Base-by-base conservation (phyloP, 352 stramenopile species). In the Phytophthora brassicae region DNA sequence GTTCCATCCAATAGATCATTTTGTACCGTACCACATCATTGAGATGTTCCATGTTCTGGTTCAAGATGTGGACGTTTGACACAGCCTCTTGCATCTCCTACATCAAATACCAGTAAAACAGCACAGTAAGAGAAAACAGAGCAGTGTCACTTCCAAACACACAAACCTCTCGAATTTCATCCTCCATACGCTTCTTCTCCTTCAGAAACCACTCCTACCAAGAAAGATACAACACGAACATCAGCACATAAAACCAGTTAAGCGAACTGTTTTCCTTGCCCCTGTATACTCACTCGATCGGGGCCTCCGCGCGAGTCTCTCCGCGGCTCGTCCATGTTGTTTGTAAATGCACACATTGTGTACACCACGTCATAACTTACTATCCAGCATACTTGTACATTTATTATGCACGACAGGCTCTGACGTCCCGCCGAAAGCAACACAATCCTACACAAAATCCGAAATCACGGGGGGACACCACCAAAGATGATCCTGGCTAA, bases 41-140 rank as follows among this genome's bases (percentile, higher is more conserved):
- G 19, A 91, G 62, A 46, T 93, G 84, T 48, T 91, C 84, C 45
- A 93, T 68, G 41, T 91, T 91, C 55, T 91, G 84, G 56, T 81
- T 89, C 26, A 91, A 57, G 50, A 90, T 93, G 47, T 93, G 79
- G 20, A 90, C 75, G 48, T 91, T 91, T n/a, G 81, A 90, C 26
- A 89, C 75, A 4, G 81, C 82, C 60, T 91, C 84, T 55, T 93
- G 82, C 67, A 91, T 84, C 49, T 82, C 78, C 84, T 92, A 36
- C n/a, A 55, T 19, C 46, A 66, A 43, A 44, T 8, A 26, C 11
- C 4, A 45, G 38, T 26, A 4, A 45, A n/a, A 24, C 8, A 14
- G 9, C n/a, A 22, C n/a, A n/a, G n/a, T n/a, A n/a, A n/a, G n/a
- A n/a, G n/a, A n/a, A n/a, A n/a, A n/a, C n/a, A n/a, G n/a, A n/a